Percentiles rank a stretch among this genome's conserved stretches.
Conservation (phyloP, 2,329 filamentous ascomycete species). For the Phialocephala sp. region DNA sequence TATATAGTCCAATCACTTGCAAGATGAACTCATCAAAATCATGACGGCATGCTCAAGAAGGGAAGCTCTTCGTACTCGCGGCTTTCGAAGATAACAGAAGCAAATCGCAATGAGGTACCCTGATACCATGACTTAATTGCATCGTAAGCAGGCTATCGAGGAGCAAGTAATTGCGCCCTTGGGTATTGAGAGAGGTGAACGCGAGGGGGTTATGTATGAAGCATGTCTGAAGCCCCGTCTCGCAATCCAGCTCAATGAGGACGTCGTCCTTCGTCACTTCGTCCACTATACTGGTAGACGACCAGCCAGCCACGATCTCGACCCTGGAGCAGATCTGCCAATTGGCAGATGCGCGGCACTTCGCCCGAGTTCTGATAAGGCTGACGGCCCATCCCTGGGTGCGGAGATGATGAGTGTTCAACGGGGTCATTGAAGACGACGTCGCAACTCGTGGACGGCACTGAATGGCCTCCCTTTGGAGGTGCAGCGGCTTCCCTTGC, state of each 20-base stretch:
- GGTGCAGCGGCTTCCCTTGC: conserved; percentile 1
- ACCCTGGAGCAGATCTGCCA: neutral
- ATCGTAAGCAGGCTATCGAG: neutral
- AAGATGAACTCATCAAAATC: neutral
- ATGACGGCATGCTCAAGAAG: neutral
- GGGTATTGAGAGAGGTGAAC: neutral
- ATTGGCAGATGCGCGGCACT: neutral
- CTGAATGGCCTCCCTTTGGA: neutral
- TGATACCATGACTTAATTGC: neutral
- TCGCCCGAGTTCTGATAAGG: conserved; percentile 4
- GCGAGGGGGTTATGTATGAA: neutral
- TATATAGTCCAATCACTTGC: conserved; percentile 1
- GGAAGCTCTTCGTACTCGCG: neutral
- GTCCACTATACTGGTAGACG: neutral
- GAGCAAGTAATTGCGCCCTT: neutral
- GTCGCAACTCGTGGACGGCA: neutral
- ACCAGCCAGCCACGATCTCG: neutral
- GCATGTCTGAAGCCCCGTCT: neutral
- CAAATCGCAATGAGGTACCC: neutral
- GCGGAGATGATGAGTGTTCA: conserved; percentile 3
- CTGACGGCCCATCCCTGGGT: neutral
- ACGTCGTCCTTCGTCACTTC: neutral
- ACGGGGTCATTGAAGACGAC: neutral
- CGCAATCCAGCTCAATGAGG: neutral
- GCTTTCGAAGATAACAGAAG: neutral